These are phyloP conservation scores for Zymoseptoria crescenta DNA, from an alignment of 2,329 filamentous ascomycete species.

Conservation along the genomic window DNA sequence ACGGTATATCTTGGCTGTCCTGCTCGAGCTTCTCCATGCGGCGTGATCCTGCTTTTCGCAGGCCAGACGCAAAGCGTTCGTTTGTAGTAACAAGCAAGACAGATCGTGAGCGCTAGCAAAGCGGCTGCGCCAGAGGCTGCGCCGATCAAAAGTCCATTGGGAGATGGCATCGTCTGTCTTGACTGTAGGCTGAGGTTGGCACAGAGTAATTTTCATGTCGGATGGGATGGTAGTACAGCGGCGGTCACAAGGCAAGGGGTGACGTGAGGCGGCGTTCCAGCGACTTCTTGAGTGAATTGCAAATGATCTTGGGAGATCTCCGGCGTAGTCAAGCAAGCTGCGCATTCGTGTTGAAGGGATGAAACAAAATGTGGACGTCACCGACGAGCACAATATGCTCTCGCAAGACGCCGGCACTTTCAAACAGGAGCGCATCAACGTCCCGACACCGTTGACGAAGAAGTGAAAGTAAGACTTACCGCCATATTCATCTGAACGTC, in stretches of 20 bases:
- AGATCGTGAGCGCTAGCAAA: not conserved
- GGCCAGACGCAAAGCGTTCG: not conserved
- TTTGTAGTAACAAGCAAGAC: not conserved
- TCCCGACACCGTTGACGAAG: no score
- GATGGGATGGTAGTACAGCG: not conserved
- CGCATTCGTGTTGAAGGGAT: no score
- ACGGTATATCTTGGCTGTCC: not conserved
- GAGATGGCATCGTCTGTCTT: not conserved
- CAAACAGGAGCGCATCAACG: no score
- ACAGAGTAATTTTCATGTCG: not conserved
- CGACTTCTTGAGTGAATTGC: not conserved
- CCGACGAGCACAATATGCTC: no score
- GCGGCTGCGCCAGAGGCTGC: not conserved
- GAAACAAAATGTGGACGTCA: no score
- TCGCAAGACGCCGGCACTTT: no score
- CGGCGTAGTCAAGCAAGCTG: no score
- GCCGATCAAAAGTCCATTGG: not conserved
- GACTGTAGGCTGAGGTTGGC: no score
- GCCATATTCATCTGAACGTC: no score
- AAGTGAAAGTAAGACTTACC: no score
- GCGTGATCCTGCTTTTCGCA: not conserved
- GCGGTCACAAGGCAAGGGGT: not conserved
- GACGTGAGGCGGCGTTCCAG: not conserved
- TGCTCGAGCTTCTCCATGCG: not conserved
- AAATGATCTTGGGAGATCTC: not conserved